A percentile compares a stretch with the other conserved stretches of the same genome.
Conservation (phyloP, 1,139 yeast species). For the Pneumocystis jirovecii region DNA sequence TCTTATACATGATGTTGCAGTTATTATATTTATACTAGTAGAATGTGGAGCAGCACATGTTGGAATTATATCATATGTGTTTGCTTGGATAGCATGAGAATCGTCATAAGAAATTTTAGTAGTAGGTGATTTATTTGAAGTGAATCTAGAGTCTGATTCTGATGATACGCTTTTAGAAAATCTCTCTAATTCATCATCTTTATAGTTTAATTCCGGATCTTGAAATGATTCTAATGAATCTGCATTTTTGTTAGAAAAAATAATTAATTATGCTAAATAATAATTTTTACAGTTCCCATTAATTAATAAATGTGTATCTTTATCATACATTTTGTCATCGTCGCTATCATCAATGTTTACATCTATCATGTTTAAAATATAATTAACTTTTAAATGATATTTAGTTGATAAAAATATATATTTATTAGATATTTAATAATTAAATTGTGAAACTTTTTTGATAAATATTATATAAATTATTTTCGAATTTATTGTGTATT, state of each 20-base stretch:
- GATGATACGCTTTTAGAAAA: neutral
- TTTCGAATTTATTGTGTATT: neutral
- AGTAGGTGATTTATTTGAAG: neutral
- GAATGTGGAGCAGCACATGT: slow-evolving; percentile 30
- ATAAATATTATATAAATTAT: neutral
- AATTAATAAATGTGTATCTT: slow-evolving; percentile 14
- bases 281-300: slow-evolving; percentile 14
- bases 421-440: neutral
- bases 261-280: slow-evolving; percentile 12
- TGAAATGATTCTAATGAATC: slow-evolving; percentile 7
- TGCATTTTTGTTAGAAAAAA: slow-evolving; percentile 12
- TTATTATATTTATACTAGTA: slow-evolving; percentile 48
- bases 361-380: slow-evolving; percentile 4
- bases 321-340: slow-evolving; percentile 17
- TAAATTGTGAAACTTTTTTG: neutral
- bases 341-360: slow-evolving; percentile 18
- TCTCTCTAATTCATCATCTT: neutral
- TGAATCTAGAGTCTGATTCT: neutral
- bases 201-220: slow-evolving; percentile 1
- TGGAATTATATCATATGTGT: slow-evolving; percentile 29
- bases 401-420: neutral
- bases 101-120: slow-evolving; percentile 1
- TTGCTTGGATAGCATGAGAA: neutral
- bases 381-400: neutral
- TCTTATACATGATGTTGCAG: slow-evolving; percentile 67